These are phyloP conservation scores for Mercurialis annua DNA, from an alignment of 345 rosid species.

Conservation along the genomic window DNA sequence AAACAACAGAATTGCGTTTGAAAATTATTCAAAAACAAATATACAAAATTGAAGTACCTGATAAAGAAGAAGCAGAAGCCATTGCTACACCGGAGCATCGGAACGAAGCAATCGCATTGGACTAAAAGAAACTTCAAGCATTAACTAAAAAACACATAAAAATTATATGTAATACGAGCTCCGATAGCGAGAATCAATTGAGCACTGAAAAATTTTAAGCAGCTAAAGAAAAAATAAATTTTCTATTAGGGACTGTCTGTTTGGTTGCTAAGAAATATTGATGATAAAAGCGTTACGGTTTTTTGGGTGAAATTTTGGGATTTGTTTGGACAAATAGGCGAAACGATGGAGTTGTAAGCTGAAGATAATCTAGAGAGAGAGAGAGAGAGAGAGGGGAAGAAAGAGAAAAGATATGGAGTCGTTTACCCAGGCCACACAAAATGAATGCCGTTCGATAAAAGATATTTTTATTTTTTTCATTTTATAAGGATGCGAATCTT, in stretches of 20 bases:
- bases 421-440: slow-evolving; percentile 55
- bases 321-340: slow-evolving; percentile 35
- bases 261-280: neutral
- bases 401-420: slow-evolving; percentile 21
- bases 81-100: slow-evolving; percentile 45
- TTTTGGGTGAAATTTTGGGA: slow-evolving; percentile 14
- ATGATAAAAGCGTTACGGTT: slow-evolving; percentile 4
- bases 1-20: slow-evolving; percentile 1
- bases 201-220: no score
- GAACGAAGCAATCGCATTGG: slow-evolving; percentile 45
- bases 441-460: slow-evolving; percentile 32
- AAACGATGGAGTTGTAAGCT: slow-evolving; percentile 29
- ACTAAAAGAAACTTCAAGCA: slow-evolving; percentile 24
- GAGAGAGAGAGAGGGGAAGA: slow-evolving; percentile 42
- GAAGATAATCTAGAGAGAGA: slow-evolving; percentile 65
- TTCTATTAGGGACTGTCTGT: neutral
- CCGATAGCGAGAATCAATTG: neutral
- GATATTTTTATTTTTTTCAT: slow-evolving; percentile 23
- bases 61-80: slow-evolving; percentile 78
- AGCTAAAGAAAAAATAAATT: neutral
- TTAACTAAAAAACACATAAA: neutral
- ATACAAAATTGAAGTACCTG: slow-evolving; percentile 42
- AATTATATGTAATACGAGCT: neutral
- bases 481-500: no score
- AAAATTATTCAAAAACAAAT: neutral